Percentiles rank a stretch among this genome's conserved stretches.
Evolutionary conservation across 2,329 filamentous ascomycete species (phyloP).

Genomic region (Fusarium brevicatenulatum): DNA sequence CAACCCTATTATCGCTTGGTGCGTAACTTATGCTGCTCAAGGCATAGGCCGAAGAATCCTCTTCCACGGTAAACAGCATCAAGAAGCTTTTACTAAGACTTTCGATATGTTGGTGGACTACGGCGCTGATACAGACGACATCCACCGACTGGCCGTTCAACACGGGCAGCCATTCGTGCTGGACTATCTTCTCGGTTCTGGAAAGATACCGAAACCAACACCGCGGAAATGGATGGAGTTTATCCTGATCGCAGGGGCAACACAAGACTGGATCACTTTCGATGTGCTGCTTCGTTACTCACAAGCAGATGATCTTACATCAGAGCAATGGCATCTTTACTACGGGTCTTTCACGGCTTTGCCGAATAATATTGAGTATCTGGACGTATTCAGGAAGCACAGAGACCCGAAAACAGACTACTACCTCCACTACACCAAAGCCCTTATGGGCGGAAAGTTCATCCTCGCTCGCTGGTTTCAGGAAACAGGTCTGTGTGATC

Average conservation of each 20-base stretch:
- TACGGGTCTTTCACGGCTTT: not conserved
- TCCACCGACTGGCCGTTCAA: not conserved
- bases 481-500: not conserved
- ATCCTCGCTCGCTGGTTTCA: not conserved
- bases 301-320: not conserved
- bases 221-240: not conserved
- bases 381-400: not conserved
- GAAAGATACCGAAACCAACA: not conserved
- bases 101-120: not conserved
- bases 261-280: not conserved
- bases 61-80: fast-evolving
- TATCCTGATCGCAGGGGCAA: fast-evolving
- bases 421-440: not conserved
- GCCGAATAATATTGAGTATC: fast-evolving
- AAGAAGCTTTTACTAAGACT: not conserved
- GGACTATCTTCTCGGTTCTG: not conserved
- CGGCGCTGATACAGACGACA: not conserved
- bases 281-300: not conserved
- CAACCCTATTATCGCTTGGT: not conserved
- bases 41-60: not conserved
- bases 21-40: not conserved
- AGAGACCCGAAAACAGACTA: fast-evolving
- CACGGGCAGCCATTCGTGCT: not conserved
- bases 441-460: not conserved
- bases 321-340: not conserved